Evolutionary conservation across 2,329 filamentous ascomycete genomes (phyloP).

Genomic region (Hysterium pulicare): DNA sequence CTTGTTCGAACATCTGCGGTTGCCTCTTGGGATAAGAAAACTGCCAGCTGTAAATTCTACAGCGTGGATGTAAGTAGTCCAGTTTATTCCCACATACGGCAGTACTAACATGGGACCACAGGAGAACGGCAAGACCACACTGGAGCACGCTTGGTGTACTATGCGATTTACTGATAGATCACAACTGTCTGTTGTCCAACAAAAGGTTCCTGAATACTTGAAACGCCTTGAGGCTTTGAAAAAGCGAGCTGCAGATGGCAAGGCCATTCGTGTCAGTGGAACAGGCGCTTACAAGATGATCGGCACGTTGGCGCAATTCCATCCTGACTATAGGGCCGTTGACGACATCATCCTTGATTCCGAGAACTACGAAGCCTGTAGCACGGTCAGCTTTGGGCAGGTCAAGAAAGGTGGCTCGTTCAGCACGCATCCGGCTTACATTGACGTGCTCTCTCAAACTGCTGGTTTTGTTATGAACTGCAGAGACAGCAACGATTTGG

Average conservation of each 20-base stretch:
- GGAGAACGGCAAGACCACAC: not conserved
- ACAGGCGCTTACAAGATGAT: conserved; percentile 8
- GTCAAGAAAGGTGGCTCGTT: conserved; percentile 7
- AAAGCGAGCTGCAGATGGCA: conserved; percentile 3
- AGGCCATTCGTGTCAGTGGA: conserved; percentile 7
- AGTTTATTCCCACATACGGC: not conserved
- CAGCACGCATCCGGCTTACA: conserved; percentile 8
- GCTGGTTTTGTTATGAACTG: conserved; percentile 19
- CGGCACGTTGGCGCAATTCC: conserved; percentile 9
- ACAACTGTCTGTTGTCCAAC: not conserved
- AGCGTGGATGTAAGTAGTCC: not conserved
- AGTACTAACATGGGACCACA: not conserved
- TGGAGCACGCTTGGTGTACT: not conserved
- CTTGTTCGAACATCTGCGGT: not conserved
- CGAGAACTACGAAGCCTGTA: conserved; percentile 12
- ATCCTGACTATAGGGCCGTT: conserved; percentile 12
- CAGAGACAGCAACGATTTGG: conserved; percentile 10
- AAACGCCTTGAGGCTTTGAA: conserved; percentile 4
- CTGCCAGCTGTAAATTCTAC: not conserved
- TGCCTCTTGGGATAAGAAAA: not conserved
- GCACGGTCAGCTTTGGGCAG: conserved; percentile 7
- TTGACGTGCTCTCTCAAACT: conserved; percentile 11
- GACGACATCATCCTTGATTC: conserved; percentile 15
- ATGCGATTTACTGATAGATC: not conserved
- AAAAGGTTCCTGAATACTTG: not conserved